phyloP scores from a whole-genome alignment of 2,329 filamentous ascomycete species.

The Paecilomyces dactylethromorphus region DNA sequence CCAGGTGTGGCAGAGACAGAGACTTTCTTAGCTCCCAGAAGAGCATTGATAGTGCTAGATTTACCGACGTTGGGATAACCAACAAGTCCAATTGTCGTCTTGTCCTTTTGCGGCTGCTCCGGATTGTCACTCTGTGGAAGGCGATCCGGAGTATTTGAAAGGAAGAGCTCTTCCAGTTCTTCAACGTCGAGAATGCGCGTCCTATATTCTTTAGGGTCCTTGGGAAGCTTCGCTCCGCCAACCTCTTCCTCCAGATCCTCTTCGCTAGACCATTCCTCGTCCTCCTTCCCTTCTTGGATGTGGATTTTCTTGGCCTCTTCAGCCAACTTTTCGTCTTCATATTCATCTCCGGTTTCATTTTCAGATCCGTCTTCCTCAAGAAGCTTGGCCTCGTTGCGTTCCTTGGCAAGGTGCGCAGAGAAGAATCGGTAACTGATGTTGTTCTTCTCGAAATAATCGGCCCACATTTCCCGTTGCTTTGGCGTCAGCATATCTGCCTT shows the following conservation, averaged over 20 bases:
- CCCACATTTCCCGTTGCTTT: slow-evolving; percentile 76
- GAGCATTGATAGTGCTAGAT: slow-evolving; percentile 96
- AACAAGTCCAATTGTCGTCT: slow-evolving; percentile 85
- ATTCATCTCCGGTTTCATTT: slow-evolving; percentile 27
- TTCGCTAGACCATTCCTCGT: slow-evolving; percentile 24
- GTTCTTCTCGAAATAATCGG: slow-evolving; percentile 72
- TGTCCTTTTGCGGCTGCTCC: slow-evolving; percentile 45
- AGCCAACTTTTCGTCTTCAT: slow-evolving; percentile 42
- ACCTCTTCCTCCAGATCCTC: slow-evolving; percentile 26
- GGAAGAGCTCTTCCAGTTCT: slow-evolving; percentile 82
- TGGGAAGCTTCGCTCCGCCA: slow-evolving; percentile 19
- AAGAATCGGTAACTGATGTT: slow-evolving; percentile 93
- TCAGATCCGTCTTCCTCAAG: slow-evolving; percentile 37
- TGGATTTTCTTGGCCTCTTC: slow-evolving; percentile 40
- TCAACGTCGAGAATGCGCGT: slow-evolving; percentile 86
- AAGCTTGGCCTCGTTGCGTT: slow-evolving; percentile 69
- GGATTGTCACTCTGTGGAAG: slow-evolving; percentile 35
- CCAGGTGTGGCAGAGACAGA: slow-evolving; percentile 95
- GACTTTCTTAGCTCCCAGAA: slow-evolving; percentile 98
- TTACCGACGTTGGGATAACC: slow-evolving; percentile 99
- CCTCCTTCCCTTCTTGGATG: slow-evolving; percentile 34
- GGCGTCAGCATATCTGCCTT: slow-evolving; percentile 99
- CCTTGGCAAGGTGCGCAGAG: slow-evolving; percentile 85
- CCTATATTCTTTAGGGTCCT: slow-evolving; percentile 34
- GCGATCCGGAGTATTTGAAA: slow-evolving; percentile 63